Conservation (phyloP, 2,329 filamentous ascomycete genomes). For the Fusarium equiseti region DNA sequence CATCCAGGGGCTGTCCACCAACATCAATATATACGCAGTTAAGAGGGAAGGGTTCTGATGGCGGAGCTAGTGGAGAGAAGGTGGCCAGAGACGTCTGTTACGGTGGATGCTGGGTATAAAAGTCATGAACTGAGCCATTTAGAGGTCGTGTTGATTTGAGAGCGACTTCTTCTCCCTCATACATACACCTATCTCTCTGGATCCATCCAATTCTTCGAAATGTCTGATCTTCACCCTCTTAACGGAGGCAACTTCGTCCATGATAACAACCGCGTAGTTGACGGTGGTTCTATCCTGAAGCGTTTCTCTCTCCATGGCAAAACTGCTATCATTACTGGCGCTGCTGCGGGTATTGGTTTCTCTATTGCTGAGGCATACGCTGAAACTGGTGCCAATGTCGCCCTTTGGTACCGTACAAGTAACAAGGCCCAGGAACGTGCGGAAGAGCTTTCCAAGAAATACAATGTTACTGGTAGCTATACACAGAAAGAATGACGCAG, state of each 20-base stretch:
- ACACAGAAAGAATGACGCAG: neutral
- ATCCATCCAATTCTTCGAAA: constrained; percentile 5
- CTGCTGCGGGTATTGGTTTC: constrained; percentile 72
- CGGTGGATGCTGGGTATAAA: constrained; percentile 16
- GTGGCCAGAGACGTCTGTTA: neutral
- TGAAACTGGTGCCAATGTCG: constrained; percentile 75
- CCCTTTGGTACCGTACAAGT: constrained; percentile 76
- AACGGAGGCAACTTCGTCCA: constrained; percentile 46
- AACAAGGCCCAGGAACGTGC: constrained; percentile 70
- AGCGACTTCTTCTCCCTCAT: neutral
- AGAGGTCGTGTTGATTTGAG: neutral
- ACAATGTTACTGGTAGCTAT: constrained; percentile 70
- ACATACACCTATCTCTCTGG: neutral
- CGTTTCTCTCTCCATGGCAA: constrained; percentile 73
- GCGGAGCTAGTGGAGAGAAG: constrained; percentile 16
- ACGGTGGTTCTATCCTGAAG: constrained; percentile 45
- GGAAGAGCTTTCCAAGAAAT: constrained; percentile 69
- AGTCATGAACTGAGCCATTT: constrained; percentile 15
- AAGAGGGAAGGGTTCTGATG: constrained; percentile 3
- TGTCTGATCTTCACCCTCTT: constrained; percentile 43
- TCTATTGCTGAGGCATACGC: constrained; percentile 71
- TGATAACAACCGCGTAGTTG: constrained; percentile 37
- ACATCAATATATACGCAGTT: neutral
- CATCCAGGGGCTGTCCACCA: neutral
- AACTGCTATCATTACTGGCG: constrained; percentile 75